Evolutionary conservation across 1,139 yeast species (phyloP).

Genomic region (Suhomyces kunorum): DNA sequence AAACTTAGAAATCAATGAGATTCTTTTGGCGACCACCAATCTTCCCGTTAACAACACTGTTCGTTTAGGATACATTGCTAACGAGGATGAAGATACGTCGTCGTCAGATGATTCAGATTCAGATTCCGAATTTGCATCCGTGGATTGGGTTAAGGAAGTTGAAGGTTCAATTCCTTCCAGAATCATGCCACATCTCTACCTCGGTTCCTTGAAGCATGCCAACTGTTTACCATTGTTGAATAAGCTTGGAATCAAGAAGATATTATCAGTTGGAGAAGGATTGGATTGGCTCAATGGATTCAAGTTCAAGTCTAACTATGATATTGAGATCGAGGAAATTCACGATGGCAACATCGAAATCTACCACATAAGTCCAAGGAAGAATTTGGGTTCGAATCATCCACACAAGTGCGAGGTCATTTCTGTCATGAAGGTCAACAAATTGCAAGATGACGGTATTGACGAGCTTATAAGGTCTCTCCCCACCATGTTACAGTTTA

Average conservation of each 20-base stretch:
- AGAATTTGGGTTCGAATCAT: slow-evolving; percentile 4
- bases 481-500: slow-evolving; percentile 38
- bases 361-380: slow-evolving; percentile 23
- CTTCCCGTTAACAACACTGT: slow-evolving; percentile 9
- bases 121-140: slow-evolving; percentile 8
- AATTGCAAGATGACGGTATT: slow-evolving; percentile 52
- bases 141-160: slow-evolving; percentile 45
- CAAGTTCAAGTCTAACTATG: slow-evolving; percentile 31
- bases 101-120: slow-evolving; percentile 18
- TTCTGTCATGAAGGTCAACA: slow-evolving; percentile 46
- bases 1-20: slow-evolving; percentile 35
- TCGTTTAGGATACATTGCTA: slow-evolving; percentile 31
- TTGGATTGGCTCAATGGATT: slow-evolving; percentile 58
- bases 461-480: slow-evolving; percentile 41
- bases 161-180: slow-evolving; percentile 73
- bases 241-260: slow-evolving; percentile 67
- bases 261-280: slow-evolving; percentile 85
- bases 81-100: slow-evolving; percentile 18
- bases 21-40: slow-evolving; percentile 27
- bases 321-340: slow-evolving; percentile 26
- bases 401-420: slow-evolving; percentile 22
- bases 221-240: slow-evolving; percentile 63
- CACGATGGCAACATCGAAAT: slow-evolving; percentile 39
- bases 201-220: slow-evolving; percentile 87
- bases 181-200: slow-evolving; percentile 77